These are phyloP conservation scores for Scleroderma citrinum DNA, from an alignment of 768 basidiomycete species.

Conservation along the genomic window DNA sequence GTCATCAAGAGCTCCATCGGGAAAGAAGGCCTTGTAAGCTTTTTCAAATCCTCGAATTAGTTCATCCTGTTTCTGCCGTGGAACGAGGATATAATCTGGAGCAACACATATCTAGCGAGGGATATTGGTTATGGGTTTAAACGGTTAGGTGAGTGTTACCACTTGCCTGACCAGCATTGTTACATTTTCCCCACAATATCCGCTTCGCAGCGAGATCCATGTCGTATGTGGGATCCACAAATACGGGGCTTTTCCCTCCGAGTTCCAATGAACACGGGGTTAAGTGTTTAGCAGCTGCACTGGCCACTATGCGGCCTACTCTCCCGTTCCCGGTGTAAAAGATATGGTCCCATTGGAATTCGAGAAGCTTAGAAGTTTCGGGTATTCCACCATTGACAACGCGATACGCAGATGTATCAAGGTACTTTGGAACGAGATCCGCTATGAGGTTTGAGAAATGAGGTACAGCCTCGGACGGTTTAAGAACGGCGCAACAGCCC, in stretches of 20 bases:
- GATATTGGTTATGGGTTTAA: not conserved
- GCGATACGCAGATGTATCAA: slow-evolving; percentile 44
- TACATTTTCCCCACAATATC: slow-evolving; percentile 60
- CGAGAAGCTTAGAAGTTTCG: slow-evolving; percentile 32
- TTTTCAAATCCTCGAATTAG: slow-evolving; percentile 42
- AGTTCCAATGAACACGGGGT: slow-evolving; percentile 31
- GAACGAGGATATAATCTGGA: slow-evolving; percentile 43
- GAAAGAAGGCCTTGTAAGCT: slow-evolving; percentile 45
- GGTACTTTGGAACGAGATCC: slow-evolving; percentile 49
- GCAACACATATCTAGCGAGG: slow-evolving; percentile 32
- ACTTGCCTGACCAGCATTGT: slow-evolving; percentile 58
- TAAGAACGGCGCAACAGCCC: slow-evolving; percentile 62
- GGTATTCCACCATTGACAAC: slow-evolving; percentile 45
- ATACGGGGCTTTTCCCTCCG: slow-evolving; percentile 40
- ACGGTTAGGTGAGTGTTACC: not conserved
- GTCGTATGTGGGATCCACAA: slow-evolving; percentile 38
- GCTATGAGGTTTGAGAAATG: slow-evolving; percentile 45
- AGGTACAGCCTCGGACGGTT: slow-evolving; percentile 56
- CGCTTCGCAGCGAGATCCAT: slow-evolving; percentile 54
- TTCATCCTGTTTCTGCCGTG: slow-evolving; percentile 36
- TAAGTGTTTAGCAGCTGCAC: slow-evolving; percentile 25
- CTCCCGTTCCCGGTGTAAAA: slow-evolving; percentile 34
- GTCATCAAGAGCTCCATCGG: slow-evolving; percentile 43
- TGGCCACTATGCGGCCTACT: slow-evolving; percentile 19
- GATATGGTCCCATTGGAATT: slow-evolving; percentile 29